Evolutionary conservation across 805 yeast species (phyloP).

Genomic region (Wickerhamiella allomyrinae): DNA sequence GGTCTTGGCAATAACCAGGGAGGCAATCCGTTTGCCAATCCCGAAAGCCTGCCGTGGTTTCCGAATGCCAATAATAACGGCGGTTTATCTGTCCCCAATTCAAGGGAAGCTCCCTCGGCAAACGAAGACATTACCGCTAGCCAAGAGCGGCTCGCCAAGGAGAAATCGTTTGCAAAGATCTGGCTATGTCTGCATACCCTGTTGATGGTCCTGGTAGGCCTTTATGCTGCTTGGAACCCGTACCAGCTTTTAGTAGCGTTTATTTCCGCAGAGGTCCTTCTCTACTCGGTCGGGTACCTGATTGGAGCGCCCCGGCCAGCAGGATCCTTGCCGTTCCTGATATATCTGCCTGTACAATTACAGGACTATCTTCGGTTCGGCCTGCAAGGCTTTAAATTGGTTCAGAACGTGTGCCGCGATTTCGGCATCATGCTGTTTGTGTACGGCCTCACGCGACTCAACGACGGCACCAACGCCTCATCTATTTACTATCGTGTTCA

Average conservation of each 20-base stretch:
- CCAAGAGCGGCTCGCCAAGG: too few species aligned
- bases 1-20: neutral
- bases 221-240: constrained; percentile 16
- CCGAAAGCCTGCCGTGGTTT: neutral
- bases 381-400: constrained; percentile 9
- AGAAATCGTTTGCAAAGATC: constrained; percentile 5
- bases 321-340: constrained; percentile 15
- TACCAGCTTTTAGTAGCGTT: constrained; percentile 14
- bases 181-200: constrained; percentile 11
- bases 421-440: constrained; percentile 19
- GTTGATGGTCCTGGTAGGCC: constrained; percentile 13
- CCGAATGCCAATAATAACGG: neutral
- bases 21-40: constrained; percentile 2
- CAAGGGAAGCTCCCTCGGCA: neutral
- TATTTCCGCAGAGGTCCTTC: constrained; percentile 14
- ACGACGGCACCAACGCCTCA: neutral
- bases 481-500: neutral
- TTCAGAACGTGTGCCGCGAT: constrained; percentile 17
- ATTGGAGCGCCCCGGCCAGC: constrained; percentile 12
- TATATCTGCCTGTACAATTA: constrained; percentile 20
- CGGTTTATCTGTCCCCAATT: neutral
- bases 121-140: neutral
- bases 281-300: constrained; percentile 9
- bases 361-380: constrained; percentile 15
- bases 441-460: constrained; percentile 11